Conservation (phyloP, 371 early-diverging fungal species). For the Mortierella sp. region DNA sequence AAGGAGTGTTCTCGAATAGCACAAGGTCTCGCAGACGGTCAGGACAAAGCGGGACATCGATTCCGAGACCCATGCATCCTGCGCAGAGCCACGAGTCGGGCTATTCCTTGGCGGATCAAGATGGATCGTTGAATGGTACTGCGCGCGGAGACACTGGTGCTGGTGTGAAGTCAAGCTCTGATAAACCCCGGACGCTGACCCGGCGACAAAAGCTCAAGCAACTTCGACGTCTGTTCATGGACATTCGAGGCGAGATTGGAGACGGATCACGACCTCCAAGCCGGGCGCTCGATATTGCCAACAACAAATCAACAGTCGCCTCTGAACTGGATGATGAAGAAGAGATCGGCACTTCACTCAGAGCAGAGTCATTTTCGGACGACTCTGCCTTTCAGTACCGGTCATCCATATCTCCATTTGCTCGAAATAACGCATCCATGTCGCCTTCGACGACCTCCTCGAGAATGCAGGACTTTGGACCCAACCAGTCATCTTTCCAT, state of each 20-base stretch:
- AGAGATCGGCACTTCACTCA: slow-evolving; percentile 29
- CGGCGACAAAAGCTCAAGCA: slow-evolving; percentile 44
- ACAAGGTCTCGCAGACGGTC: slow-evolving; percentile 16
- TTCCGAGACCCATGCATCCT: neutral
- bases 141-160: neutral
- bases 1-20: slow-evolving; percentile 41
- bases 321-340: slow-evolving; percentile 28
- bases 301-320: neutral
- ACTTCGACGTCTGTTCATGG: slow-evolving; percentile 50
- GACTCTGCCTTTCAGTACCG: slow-evolving; percentile 40
- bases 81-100: neutral
- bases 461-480: slow-evolving; percentile 12
- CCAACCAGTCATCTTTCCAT: slow-evolving; percentile 13
- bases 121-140: neutral
- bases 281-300: neutral
- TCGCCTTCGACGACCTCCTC: neutral
- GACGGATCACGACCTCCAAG: slow-evolving; percentile 27
- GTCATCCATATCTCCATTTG: slow-evolving; percentile 19
- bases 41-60: neutral
- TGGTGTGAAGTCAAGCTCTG: neutral
- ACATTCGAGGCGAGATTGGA: slow-evolving; percentile 50
- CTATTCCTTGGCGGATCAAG: neutral
- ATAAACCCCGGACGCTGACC: slow-evolving; percentile 14
- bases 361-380: slow-evolving; percentile 46
- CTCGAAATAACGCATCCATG: slow-evolving; percentile 2